These are phyloP conservation scores for Hyphodiscus sp. DNA, from an alignment of 2,329 filamentous ascomycete species.

Conservation along the genomic window DNA sequence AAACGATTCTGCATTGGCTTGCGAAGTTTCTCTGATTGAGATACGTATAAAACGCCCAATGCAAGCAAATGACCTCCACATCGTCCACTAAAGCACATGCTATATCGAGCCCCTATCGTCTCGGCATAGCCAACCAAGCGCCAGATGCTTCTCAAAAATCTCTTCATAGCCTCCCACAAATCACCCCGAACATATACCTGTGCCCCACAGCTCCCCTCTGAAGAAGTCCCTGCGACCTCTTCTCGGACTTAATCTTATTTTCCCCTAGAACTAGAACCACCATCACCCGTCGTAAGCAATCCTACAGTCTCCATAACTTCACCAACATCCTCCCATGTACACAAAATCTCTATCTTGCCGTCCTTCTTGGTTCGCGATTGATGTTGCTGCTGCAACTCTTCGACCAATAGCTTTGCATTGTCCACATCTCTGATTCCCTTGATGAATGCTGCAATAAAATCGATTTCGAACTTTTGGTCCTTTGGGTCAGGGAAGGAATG, in stretches of 20 bases:
- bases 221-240: too few relatives aligned
- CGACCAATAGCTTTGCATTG: constrained; percentile 8
- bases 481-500: neutral
- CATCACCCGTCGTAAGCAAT: constrained; percentile 1
- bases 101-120: too few relatives aligned
- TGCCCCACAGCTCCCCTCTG: too few relatives aligned
- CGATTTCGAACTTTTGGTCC: constrained; percentile 6
- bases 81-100: too few relatives aligned
- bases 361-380: constrained; percentile 7
- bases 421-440: constrained; percentile 11
- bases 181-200: too few relatives aligned
- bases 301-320: constrained; percentile 10
- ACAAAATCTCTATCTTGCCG: constrained; percentile 16
- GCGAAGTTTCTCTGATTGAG: too few relatives aligned
- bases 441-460: constrained; percentile 19
- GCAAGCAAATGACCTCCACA: too few relatives aligned
- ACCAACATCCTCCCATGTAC: constrained; percentile 18
- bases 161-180: too few relatives aligned
- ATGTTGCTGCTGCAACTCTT: constrained; percentile 11
- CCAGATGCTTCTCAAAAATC: too few relatives aligned
- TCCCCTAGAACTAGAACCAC: neutral
- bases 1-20: too few relatives aligned
- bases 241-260: neutral
- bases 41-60: too few relatives aligned
- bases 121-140: too few relatives aligned